Percentiles rank a stretch among this genome's conserved stretches.
Evolutionary conservation across 345 rosid species (phyloP).

Genomic region (Boechera divaricarpa): DNA sequence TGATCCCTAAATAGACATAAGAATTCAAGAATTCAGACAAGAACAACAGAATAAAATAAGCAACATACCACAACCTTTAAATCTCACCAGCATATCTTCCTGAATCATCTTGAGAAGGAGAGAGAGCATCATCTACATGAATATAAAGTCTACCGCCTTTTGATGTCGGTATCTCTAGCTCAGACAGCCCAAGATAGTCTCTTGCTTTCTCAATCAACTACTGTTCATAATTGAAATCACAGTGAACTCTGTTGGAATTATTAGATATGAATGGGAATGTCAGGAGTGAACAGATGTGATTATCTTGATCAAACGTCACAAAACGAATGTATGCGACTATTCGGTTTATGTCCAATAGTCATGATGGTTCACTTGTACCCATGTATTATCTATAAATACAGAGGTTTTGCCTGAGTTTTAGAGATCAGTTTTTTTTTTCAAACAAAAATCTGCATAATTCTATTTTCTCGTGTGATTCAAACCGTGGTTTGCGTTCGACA

Average conservation of each 20-base stretch:
- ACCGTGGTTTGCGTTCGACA: too few relatives aligned
- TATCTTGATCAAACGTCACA: too few relatives aligned
- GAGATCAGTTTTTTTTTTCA: too few relatives aligned
- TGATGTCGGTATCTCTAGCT: constrained; percentile 60
- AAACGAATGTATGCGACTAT: too few relatives aligned
- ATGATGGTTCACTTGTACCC: too few relatives aligned
- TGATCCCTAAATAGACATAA: constrained; percentile 54
- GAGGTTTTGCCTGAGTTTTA: too few relatives aligned
- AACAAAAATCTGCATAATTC: too few relatives aligned
- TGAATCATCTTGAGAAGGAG: constrained; percentile 45
- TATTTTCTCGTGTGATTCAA: too few relatives aligned
- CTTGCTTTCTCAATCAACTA: constrained; percentile 77
- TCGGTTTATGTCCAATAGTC: too few relatives aligned
- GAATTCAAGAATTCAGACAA: constrained; percentile 14
- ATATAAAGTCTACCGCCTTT: constrained; percentile 65
- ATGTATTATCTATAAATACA: too few relatives aligned
- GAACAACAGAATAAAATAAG: background rate
- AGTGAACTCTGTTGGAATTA: background rate
- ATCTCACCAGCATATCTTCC: constrained; percentile 69
- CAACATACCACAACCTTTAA: background rate
- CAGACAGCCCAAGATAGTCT: constrained; percentile 70
- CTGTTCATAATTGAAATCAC: constrained; percentile 33
- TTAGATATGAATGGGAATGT: too few relatives aligned
- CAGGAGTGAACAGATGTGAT: too few relatives aligned
- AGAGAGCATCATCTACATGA: constrained; percentile 66